Base-by-base conservation (phyloP, 495 filamentous ascomycete genomes). In the Aspergillus sclerotioniger region DNA sequence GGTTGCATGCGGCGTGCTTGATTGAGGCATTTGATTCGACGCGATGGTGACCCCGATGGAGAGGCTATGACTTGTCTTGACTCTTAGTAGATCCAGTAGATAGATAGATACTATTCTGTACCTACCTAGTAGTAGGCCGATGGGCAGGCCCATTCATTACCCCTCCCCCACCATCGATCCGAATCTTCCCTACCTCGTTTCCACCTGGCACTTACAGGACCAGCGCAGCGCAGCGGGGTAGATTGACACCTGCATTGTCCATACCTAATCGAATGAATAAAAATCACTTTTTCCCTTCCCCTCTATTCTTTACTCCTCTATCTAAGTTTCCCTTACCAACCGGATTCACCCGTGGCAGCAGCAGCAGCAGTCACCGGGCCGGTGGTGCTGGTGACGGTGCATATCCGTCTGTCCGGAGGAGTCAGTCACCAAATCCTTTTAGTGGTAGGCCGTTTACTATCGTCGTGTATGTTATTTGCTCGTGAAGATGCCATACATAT, bases 401-500 rank as follows among this genome's bases (percentile, higher is more conserved):
- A 50, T 50, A 50, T 50, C 47, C 47, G 47, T 16, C 25, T 50
- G 47, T 32, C 47, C 47, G 47, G 47, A 31, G 25, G 17, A 28
- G n/a, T n/a, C n/a, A 15, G 46, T 47, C 19, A 47, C 17, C 20
- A 17, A 21, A 20, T 25, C 8, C 13, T 3, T 10, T 8, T 8
- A 35, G 3, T 35, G 1, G 9, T 35, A 3, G 25, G 25, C 25
- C 2, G 25, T 25, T 35, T 35, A 3, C 7, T 8, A 35, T 35
- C 13, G 3, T 35, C 9, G 10, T 35, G 8, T 1, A 9, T 35
- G 9, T 35, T 35, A 35, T 35, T 35, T 35, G 13, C 9, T 9
- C 13, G 9, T 35, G 33, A 3, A 25, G 5, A 5, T 25, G 25
- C 25, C 25, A 25, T 25, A 25, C 25, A 25, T 25, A 25, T 25